phyloP scores from a whole-genome alignment of 2,329 filamentous ascomycete species.

The Fusarium nelsonii region DNA sequence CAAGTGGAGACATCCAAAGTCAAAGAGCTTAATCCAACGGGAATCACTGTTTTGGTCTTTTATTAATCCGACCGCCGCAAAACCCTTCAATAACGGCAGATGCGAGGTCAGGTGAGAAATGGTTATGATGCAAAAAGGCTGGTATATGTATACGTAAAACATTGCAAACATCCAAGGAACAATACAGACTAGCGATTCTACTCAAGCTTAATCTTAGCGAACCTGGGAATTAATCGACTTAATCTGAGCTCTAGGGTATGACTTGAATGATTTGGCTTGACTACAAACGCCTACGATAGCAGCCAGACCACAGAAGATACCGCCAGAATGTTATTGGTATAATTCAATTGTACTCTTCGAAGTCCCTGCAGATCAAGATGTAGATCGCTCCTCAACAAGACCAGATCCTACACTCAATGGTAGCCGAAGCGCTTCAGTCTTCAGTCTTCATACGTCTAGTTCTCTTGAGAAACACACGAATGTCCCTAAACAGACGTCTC shows the following conservation, averaged over 20 bases:
- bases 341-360: background rate
- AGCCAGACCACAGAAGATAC: background rate
- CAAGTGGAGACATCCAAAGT: slow-evolving; percentile 11
- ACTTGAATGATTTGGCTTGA: background rate
- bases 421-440: slow-evolving; percentile 5
- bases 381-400: background rate
- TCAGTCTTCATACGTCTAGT: background rate
- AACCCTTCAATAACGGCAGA: slow-evolving; percentile 6
- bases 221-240: background rate
- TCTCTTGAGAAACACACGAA: slow-evolving; percentile 9
- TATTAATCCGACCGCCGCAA: slow-evolving; percentile 14
- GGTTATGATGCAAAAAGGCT: no score
- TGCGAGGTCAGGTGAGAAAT: background rate
- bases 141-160: background rate
- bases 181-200: no score
- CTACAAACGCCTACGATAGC: background rate
- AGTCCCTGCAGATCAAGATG: background rate
- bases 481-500: background rate
- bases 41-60: slow-evolving; percentile 1
- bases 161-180: background rate
- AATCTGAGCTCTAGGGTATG: no score
- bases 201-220: background rate
- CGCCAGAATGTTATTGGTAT: background rate
- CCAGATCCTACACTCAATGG: background rate
- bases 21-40: slow-evolving; percentile 28